These are phyloP conservation scores for Ampelocalamus luodianensis DNA, from an alignment of 176 grass and related monocot genomes.

Conservation along the genomic window DNA sequence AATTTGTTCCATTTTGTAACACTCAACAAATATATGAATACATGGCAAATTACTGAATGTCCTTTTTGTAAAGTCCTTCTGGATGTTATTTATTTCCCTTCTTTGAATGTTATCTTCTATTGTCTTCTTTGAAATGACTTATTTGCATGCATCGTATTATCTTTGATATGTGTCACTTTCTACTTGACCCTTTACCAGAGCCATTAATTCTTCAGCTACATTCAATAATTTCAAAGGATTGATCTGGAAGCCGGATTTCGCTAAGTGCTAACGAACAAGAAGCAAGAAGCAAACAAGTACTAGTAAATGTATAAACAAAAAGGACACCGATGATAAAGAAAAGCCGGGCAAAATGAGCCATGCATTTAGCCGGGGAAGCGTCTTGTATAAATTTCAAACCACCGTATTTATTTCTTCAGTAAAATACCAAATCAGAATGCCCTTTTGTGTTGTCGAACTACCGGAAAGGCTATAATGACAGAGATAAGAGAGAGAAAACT, in stretches of 20 bases:
- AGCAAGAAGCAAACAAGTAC: conserved; percentile 1
- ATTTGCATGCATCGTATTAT: conserved; percentile 19
- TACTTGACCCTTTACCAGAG: neutral
- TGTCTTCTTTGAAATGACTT: neutral
- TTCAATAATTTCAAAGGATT: neutral
- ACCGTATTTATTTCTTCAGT: conserved; percentile 33
- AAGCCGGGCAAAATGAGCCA: neutral
- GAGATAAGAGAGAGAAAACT: conserved; percentile 36
- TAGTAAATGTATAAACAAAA: conserved; percentile 10
- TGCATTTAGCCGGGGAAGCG: neutral
- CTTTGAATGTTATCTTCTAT: neutral
- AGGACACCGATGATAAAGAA: conserved; percentile 19
- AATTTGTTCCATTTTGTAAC: neutral
- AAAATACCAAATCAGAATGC: conserved; percentile 4
- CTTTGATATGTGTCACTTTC: conserved; percentile 11
- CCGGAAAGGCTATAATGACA: conserved; percentile 9
- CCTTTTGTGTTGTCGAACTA: neutral
- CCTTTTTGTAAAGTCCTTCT: neutral
- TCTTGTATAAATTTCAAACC: conserved; percentile 25
- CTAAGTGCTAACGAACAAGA: conserved; percentile 1
- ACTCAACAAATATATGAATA: neutral
- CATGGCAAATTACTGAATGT: neutral
- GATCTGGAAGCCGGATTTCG: neutral
- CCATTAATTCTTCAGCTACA: conserved; percentile 2
- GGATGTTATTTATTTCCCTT: neutral